phyloP scores from a whole-genome alignment of 257 asterid species.

The Forsythia suspensa region DNA sequence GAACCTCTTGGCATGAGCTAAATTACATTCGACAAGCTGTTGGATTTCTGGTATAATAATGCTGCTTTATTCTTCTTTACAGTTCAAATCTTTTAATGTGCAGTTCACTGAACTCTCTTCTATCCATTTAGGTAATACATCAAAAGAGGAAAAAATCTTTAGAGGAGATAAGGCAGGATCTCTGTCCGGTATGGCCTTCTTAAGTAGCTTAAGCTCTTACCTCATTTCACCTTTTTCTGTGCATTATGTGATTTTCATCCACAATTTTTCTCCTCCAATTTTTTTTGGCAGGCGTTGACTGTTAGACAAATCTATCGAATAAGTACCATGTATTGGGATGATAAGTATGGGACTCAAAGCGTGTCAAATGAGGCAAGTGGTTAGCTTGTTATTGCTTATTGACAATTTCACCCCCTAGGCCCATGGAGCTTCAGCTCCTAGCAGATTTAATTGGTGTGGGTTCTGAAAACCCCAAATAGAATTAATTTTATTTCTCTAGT shows the following conservation, averaged over 20 bases:
- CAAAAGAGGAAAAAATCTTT: slow-evolving; percentile 93
- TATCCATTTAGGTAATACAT: slow-evolving; percentile 74
- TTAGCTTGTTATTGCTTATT: slow-evolving; percentile 12
- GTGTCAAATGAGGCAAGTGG: slow-evolving; percentile 85
- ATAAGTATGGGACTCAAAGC: slow-evolving; percentile 96
- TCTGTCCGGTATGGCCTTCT: slow-evolving; percentile 75
- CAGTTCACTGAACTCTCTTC: slow-evolving; percentile 19
- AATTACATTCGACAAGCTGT: slow-evolving; percentile 98
- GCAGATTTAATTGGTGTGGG: not conserved
- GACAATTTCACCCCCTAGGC: not conserved
- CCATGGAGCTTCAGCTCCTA: not conserved
- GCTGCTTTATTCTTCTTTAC: slow-evolving; percentile 9
- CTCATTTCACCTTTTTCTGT: slow-evolving; percentile 2
- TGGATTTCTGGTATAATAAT: slow-evolving; percentile 80
- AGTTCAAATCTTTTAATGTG: slow-evolving; percentile 6
- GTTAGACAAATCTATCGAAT: slow-evolving; percentile 95
- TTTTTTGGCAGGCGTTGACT: slow-evolving; percentile 66
- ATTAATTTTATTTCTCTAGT: not conserved
- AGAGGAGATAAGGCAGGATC: slow-evolving; percentile 94
- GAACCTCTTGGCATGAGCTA: slow-evolving; percentile 98
- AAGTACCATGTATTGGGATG: slow-evolving; percentile 99
- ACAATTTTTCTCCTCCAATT: slow-evolving; percentile 6
- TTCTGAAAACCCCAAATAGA: not conserved
- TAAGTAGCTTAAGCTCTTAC: not conserved
- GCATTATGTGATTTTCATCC: slow-evolving; percentile 16